Conservation (phyloP, 768 basidiomycete species). For the Mycena alexandri region DNA sequence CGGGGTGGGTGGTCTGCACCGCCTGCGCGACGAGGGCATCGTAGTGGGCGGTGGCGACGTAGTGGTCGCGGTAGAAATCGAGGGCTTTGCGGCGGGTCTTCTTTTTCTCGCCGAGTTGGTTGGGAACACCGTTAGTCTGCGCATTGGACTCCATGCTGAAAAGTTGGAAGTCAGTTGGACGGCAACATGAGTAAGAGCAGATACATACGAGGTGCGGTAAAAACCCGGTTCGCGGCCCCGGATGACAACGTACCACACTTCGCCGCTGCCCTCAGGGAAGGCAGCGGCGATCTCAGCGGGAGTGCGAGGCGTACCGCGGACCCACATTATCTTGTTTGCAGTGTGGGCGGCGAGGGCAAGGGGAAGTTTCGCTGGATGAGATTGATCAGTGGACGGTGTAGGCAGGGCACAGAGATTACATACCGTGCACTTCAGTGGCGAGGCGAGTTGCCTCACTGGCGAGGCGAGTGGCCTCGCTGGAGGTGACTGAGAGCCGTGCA, state of each 20-base stretch:
- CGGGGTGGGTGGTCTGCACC: no score
- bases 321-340: neutral
- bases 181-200: no score
- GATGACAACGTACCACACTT: slow-evolving; percentile 19
- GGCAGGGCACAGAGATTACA: no score
- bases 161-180: no score
- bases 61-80: neutral
- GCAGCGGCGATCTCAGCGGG: neutral
- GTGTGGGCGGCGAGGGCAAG: neutral
- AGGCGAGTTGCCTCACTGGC: neutral
- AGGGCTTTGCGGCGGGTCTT: neutral
- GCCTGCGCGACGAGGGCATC: no score
- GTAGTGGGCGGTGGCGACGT: neutral
- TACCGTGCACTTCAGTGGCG: slow-evolving; percentile 9
- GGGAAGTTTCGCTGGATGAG: neutral
- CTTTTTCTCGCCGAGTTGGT: slow-evolving; percentile 1
- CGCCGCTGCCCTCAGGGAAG: slow-evolving; percentile 6
- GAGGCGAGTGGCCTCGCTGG: slow-evolving; percentile 2
- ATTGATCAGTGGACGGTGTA: neutral
- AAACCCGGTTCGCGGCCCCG: slow-evolving; percentile 10
- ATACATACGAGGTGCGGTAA: slow-evolving; percentile 2
- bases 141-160: neutral
- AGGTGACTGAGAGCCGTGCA: neutral
- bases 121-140: neutral
- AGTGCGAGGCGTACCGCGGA: slow-evolving; percentile 2